phyloP scores from a whole-genome alignment of 176 grass and related monocot species.

The Leersia perrieri region DNA sequence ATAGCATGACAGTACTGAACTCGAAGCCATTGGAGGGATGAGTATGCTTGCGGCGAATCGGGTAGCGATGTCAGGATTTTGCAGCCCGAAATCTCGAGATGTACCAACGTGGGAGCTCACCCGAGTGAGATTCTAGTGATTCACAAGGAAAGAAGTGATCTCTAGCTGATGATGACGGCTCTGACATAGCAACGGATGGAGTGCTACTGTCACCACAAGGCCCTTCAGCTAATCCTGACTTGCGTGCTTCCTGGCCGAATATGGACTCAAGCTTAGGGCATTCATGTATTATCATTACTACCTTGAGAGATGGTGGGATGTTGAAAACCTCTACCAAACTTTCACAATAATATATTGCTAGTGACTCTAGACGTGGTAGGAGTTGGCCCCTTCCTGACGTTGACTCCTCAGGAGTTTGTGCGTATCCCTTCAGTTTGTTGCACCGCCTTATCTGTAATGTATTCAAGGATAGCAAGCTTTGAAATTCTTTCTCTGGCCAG shows the following conservation, averaged over 20 bases:
- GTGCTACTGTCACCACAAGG: not conserved
- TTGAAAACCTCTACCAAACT: not conserved
- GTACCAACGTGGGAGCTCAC: not conserved
- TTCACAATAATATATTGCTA: rapidly evolving
- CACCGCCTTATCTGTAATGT: rapidly evolving
- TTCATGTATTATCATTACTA: too few relatives aligned
- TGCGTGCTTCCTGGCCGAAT: not conserved
- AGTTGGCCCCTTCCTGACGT: not conserved
- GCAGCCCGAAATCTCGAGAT: rapidly evolving
- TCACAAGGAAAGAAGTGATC: too few relatives aligned
- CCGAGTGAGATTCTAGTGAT: too few relatives aligned
- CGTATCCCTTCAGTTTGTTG: not conserved
- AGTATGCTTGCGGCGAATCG: not conserved
- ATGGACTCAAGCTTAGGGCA: not conserved
- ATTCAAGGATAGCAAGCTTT: not conserved
- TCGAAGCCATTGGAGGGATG: rapidly evolving
- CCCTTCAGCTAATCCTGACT: not conserved
- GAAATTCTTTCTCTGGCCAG: not conserved
- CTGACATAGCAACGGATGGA: not conserved
- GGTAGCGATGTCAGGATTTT: not conserved
- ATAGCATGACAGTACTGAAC: rapidly evolving
- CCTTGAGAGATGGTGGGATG: not conserved
- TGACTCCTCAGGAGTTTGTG: not conserved
- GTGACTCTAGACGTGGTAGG: not conserved
- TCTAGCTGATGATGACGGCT: too few relatives aligned